Base-by-base conservation (phyloP, 73 alveolate genomes). In the Paramecium sonneborni region DNA sequence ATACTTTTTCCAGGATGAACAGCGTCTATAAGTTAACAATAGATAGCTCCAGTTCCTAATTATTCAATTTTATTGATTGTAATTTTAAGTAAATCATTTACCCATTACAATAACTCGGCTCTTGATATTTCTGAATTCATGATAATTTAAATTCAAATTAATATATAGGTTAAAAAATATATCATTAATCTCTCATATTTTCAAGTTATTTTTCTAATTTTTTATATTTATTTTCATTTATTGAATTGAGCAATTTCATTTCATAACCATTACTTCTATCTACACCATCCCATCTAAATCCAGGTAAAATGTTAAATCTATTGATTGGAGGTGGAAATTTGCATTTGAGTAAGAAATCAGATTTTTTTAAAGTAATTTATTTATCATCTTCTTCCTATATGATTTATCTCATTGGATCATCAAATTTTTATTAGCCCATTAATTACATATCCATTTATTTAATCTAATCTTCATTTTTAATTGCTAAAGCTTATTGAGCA, bases 241-340 rank as follows among this genome's bases (percentile, higher is more conserved):
- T 43, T 20, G 69, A 56, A 23, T 62, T 39, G 26, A 87, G 21
- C 7, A 67, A 94, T 85, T 93, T 93, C 48, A 89, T 92, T 85
- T 98, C 99, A 93, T 95, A 97, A 24, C 99, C 99, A 95, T 98
- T 98, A 56, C 97, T 92, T 70, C 99, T 92, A 76, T 98, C 99
- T 26, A 97, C 97, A 15, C 99, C 99, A 94, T 98, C 99, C 99
- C 99, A 98, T 57, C 97, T 79, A 85, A 95, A 96, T 37, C 99
- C 99, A 56, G 99, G 99, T 23, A 91, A 93, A 43, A 98, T 98
- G 72, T 93, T 96, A 93, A 98, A 97, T 92, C 99, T 96, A 85
- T 97, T 97, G 41, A 87, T 44, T 38, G 76, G 28, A 34, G 89
- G 57, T 18, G 93, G 93, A 58, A 87, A 87, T 87, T 76, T 68